Evolutionary conservation across 2,329 filamentous ascomycete species (phyloP).

Genomic region (Rugonectria rugulosa): DNA sequence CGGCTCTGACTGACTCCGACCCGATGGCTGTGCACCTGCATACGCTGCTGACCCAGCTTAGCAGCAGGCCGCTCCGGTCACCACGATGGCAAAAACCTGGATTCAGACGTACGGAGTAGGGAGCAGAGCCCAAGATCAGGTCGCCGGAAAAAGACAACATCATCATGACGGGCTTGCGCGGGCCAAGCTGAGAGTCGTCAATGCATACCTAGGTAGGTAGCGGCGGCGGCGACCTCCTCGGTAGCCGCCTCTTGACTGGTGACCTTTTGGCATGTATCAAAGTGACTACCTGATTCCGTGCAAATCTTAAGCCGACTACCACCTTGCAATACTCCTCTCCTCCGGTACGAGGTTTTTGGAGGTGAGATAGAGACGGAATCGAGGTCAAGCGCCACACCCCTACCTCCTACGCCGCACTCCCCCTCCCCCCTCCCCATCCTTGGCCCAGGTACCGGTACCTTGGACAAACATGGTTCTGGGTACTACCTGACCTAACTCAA

Average conservation of each 20-base stretch:
- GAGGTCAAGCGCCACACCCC: constrained; percentile 18
- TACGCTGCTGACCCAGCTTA: constrained; percentile 19
- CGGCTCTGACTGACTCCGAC: not conserved
- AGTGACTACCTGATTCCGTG: not conserved
- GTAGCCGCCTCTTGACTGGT: not conserved
- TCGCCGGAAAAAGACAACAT: too few relatives aligned
- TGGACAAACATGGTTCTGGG: constrained; percentile 15
- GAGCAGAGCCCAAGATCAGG: too few relatives aligned
- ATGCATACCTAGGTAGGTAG: too few relatives aligned
- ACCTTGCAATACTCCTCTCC: too few relatives aligned
- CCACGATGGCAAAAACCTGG: constrained; percentile 1
- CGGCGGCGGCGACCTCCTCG: not conserved
- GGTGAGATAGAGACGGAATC: not conserved
- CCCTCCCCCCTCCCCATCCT: not conserved
- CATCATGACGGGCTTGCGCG: constrained; percentile 6
- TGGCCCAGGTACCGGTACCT: constrained; percentile 35
- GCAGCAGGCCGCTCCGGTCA: not conserved
- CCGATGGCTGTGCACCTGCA: constrained; percentile 23
- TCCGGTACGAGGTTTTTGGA: too few relatives aligned
- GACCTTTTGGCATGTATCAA: not conserved
- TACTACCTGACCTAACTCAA: constrained; percentile 20
- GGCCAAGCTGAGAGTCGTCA: constrained; percentile 1
- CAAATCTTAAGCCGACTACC: not conserved
- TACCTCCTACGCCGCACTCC: constrained; percentile 10
- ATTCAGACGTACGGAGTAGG: too few relatives aligned